Percentiles rank a stretch among this genome's conserved stretches.
These are phyloP conservation scores for Diospyros lotus DNA, from an alignment of 148 eudicot genomes.

Conservation along the genomic window DNA sequence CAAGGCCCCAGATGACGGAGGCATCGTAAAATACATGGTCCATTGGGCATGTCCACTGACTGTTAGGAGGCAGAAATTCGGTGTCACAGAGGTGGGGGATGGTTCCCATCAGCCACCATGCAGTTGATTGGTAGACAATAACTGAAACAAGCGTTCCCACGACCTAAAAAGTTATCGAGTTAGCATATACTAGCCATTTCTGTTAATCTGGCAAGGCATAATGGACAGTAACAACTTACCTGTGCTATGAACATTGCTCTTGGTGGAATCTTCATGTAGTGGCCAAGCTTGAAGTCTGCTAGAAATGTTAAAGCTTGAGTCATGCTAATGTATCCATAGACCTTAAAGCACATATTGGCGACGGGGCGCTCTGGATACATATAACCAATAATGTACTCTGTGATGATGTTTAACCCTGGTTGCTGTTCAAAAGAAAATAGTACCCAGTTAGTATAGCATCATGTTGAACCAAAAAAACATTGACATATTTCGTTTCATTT, in stretches of 20 bases:
- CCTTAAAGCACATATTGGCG: conserved; percentile 85
- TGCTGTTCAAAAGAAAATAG: conserved; percentile 26
- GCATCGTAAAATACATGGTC: conserved; percentile 65
- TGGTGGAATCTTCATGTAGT: conserved; percentile 92
- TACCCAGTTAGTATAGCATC: neutral
- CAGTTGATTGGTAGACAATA: conserved; percentile 52
- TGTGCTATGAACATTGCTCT: conserved; percentile 71
- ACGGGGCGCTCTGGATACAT: conserved; percentile 71
- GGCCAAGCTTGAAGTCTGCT: conserved; percentile 76
- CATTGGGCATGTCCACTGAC: conserved; percentile 66
- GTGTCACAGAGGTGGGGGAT: conserved; percentile 58
- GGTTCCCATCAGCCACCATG: conserved; percentile 72
- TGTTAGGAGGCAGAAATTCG: conserved; percentile 42
- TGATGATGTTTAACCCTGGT: conserved; percentile 80
- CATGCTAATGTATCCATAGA: conserved; percentile 89
- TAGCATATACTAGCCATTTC: no score
- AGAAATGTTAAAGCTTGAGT: conserved; percentile 58
- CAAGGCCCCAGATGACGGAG: conserved; percentile 72
- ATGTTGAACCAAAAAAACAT: no score
- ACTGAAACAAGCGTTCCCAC: conserved; percentile 59
- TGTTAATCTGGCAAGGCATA: no score
- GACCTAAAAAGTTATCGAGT: conserved; percentile 25
- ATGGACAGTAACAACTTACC: conserved; percentile 21
- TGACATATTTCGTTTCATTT: no score
- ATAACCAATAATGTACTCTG: conserved; percentile 75